Percentiles rank a stretch among this genome's conserved stretches.
phyloP scores from a whole-genome alignment of 2,329 filamentous ascomycete genomes.

The Alternaria atra region DNA sequence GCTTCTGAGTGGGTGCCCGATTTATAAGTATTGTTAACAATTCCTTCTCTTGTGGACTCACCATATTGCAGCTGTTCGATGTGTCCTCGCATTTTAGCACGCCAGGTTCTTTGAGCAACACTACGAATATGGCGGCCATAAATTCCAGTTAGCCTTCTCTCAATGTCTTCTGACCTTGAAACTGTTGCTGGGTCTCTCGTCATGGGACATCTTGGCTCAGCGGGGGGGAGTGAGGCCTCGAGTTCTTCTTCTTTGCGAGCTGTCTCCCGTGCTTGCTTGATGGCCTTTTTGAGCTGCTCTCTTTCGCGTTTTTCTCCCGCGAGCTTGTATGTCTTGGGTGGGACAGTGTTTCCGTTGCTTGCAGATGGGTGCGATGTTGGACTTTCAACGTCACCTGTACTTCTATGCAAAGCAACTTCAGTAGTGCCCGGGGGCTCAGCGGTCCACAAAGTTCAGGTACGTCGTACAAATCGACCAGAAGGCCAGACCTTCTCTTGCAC shows the following conservation, averaged over 20 bases:
- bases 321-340: background rate
- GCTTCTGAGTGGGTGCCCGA: background rate
- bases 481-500: constrained; percentile 16
- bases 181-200: background rate
- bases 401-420: background rate
- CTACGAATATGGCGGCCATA: background rate
- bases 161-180: background rate
- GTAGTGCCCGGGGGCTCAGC: background rate
- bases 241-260: background rate
- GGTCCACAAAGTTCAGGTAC: constrained; percentile 20
- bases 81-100: background rate
- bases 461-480: constrained; percentile 23
- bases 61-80: background rate
- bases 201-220: background rate
- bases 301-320: background rate
- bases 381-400: background rate
- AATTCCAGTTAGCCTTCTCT: background rate
- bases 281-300: background rate
- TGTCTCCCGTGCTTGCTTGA: background rate
- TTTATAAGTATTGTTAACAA: background rate
- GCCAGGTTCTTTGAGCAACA: background rate
- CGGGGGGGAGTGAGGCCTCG: background rate
- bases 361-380: background rate
- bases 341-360: background rate
- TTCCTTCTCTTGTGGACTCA: background rate